Percentiles rank a stretch among this genome's conserved stretches.
Conservation (phyloP, 148 eudicot species). For the Heliamphora exappendiculata region DNA sequence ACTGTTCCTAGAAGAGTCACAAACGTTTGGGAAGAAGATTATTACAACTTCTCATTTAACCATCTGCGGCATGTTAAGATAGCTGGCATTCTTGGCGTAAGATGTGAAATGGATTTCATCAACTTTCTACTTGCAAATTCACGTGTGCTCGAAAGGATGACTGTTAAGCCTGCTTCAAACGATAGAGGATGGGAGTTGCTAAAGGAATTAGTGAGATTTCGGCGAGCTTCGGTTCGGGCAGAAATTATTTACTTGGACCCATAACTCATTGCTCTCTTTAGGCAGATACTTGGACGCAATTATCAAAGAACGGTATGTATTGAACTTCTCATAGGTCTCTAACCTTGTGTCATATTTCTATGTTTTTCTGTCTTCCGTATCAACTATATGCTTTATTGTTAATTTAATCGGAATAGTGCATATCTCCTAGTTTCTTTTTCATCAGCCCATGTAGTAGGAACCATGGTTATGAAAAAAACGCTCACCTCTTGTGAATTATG, state of each 20-base stretch:
- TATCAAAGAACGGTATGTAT: neutral
- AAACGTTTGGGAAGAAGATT: slow-evolving; percentile 29
- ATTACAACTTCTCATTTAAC: slow-evolving; percentile 28
- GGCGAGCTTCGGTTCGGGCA: slow-evolving; percentile 58
- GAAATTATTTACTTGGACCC: slow-evolving; percentile 61
- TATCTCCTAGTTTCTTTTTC: no score
- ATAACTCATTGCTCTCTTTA: neutral
- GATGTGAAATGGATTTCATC: slow-evolving; percentile 55
- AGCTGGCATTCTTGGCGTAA: slow-evolving; percentile 30
- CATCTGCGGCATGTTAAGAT: slow-evolving; percentile 53
- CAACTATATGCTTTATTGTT: no score
- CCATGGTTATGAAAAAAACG: no score
- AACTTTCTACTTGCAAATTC: slow-evolving; percentile 63
- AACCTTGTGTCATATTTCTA: neutral
- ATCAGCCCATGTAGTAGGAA: no score
- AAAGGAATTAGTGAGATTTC: slow-evolving; percentile 56
- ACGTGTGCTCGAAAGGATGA: slow-evolving; percentile 66
- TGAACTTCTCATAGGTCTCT: neutral
- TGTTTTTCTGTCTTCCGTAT: no score
- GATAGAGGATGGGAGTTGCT: slow-evolving; percentile 53
- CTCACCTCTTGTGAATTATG: no score
- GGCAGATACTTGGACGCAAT: neutral
- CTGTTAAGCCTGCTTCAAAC: slow-evolving; percentile 47
- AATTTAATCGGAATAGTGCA: no score
- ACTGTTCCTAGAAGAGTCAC: slow-evolving; percentile 9